These are phyloP conservation scores for Durotheca rogersii DNA, from an alignment of 495 filamentous ascomycete species.

Conservation along the genomic window DNA sequence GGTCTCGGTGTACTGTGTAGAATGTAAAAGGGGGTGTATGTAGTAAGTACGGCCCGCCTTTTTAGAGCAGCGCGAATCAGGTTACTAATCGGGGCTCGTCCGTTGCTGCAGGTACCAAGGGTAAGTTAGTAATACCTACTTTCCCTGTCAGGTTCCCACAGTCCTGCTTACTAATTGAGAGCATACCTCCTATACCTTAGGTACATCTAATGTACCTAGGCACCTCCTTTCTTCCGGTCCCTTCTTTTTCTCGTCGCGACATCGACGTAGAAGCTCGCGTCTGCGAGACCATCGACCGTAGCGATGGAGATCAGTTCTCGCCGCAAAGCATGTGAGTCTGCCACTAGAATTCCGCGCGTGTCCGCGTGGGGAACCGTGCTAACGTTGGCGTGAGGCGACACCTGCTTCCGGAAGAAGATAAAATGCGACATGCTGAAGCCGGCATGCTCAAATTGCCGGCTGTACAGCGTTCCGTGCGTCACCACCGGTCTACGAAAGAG, in stretches of 20 bases:
- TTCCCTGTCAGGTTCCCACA: background rate
- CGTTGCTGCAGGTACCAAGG: too few species aligned
- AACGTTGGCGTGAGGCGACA: slow-evolving; percentile 21
- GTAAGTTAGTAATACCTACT: background rate
- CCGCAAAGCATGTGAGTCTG: slow-evolving; percentile 28
- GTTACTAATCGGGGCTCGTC: too few species aligned
- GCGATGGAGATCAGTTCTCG: slow-evolving; percentile 34
- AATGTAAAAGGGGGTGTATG: too few species aligned
- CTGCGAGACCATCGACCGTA: background rate
- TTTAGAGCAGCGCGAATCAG: too few species aligned
- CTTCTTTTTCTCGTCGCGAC: background rate
- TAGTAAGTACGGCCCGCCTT: too few species aligned
- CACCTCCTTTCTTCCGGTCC: too few species aligned
- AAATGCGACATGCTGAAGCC: slow-evolving; percentile 40
- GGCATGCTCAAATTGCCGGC: slow-evolving; percentile 36
- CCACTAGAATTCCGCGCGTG: background rate
- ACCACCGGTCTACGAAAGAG: slow-evolving; percentile 35
- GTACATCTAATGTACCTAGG: too few species aligned
- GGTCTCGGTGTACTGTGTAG: too few species aligned
- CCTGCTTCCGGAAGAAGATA: slow-evolving; percentile 41
- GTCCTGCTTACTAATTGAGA: too few species aligned
- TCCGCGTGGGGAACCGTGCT: background rate
- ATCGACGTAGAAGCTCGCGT: background rate
- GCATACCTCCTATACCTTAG: too few species aligned
- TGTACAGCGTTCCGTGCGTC: slow-evolving; percentile 34